Evolutionary conservation across 805 yeast genomes (phyloP), one percentile per base, ranked within the genome.

Genomic region (Metschnikowia corniflorae): DNA sequence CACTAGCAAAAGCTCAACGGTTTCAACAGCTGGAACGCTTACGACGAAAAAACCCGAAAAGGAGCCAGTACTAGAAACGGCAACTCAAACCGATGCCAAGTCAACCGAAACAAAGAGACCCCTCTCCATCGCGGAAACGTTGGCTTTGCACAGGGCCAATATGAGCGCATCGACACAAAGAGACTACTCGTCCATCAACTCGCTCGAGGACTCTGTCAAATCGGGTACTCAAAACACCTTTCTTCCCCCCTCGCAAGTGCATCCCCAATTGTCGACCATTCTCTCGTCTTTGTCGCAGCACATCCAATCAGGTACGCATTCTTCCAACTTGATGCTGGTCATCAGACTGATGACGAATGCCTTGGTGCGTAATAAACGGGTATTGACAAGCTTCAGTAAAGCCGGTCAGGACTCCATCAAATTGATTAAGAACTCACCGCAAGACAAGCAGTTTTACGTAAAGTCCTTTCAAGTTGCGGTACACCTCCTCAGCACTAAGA

Each of bases 101-200:
- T 40, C 17, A 36, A 27, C 16, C 12, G 33, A 14, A 9, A 6
- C 8, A 4, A 22, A 17, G n/a, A 61, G 62, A 25, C 49, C 68
- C 1, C 51, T 76, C 19, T 72, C 82, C 2, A 77, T 78, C 33
- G 82, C 83, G 0, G 80, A 78, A 45, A 75, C 82, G 2, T 55
- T 78, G 44, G 83, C 83, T 0, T 47, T 74, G 35, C 74, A 73
- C 42, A 56, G 81, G 26, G 65, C 74, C 3, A 60, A 68, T 7
- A 70, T 73, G 72, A 52, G 55, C 1, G 57, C 48, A 4, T 50
- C 49, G 0, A 46, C 57, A 5, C 50, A 52, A 27, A 46, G 61
- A 24, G 61, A 61, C 37, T 59, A 59, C 37, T 51, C 63, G 0
- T 35, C 57, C 7, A 54, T 58, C 13, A 56, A 51, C 19, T 47